Evolutionary conservation across 164 flowering plant species (phyloP), one percentile per base, ranked within the genome.

Genomic region (Chimonanthus salicifolius): DNA sequence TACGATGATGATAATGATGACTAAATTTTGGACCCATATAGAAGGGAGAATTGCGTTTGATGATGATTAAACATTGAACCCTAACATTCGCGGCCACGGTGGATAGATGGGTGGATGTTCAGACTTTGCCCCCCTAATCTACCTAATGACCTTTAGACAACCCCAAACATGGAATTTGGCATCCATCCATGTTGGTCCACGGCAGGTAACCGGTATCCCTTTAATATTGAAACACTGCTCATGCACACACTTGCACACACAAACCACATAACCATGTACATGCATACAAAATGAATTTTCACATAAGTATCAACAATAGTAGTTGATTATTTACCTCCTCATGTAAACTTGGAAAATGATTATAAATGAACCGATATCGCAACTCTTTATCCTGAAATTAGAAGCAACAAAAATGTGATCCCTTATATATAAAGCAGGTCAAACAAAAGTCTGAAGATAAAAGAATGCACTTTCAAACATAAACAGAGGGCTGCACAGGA

Each of bases 281-380:
- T 33, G 33, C 33, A 33, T 33, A 33, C 33, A 33, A 33, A 33
- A 33, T 46, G 13, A 15, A 13, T 10, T 47, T 16, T 66, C 45
- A 10, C 48, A 6, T 44, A 44, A 48, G 46, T 13, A 43, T 33
- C 45, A 43, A 66, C 5, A 58, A 4, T 51, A 46, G 68, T 49
- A 49, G 50, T 16, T 64, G 81, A 73, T 48, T 33, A 70, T 54
- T 84, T 87, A 94, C 99, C 90, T 90, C 85, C 84, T 95, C 99
- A 21, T 90, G 86, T 79, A 95, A 83, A 80, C 90, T 91, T 74
- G 99, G 99, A 72, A 89, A 91, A 78, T 90, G 96, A 75, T 95
- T 95, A 73, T 93, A 95, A 80, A 93, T 95, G 79, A 95, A 95
- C 45, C 97, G 92, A 68, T 94, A 94, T 4, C 97, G 87, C 81